Percentiles rank a stretch among this genome's conserved stretches.
These are phyloP conservation scores for Ophiostoma sp. DNA, from an alignment of 2,329 filamentous ascomycete species.

Conservation along the genomic window DNA sequence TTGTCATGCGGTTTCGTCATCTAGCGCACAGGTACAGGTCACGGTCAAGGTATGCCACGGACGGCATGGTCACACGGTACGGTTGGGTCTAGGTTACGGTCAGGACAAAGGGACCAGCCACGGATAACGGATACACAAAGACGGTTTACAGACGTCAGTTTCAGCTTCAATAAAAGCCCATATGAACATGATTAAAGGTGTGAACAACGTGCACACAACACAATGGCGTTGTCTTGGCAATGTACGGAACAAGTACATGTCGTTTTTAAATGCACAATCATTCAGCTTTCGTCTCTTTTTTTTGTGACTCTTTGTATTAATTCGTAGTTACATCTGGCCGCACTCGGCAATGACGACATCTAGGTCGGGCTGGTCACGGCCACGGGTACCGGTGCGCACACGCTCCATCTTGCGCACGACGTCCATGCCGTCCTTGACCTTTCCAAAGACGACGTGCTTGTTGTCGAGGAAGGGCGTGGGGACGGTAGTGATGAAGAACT, in stretches of 20 bases:
- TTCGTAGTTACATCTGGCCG: constrained; percentile 70
- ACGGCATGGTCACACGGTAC: not conserved
- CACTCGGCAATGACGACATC: constrained; percentile 82
- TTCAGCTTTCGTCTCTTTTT: no score
- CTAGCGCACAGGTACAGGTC: not conserved
- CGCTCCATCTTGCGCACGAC: constrained; percentile 89
- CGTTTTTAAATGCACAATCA: no score
- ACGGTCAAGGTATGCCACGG: not conserved
- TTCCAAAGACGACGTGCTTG: constrained; percentile 95
- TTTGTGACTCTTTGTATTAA: not conserved
- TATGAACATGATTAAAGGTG: no score
- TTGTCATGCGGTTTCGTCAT: not conserved
- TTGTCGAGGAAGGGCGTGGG: constrained; percentile 80
- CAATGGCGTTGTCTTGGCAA: no score
- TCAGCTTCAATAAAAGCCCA: not conserved
- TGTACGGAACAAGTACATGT: no score
- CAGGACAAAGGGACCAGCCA: not conserved
- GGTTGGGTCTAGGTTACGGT: not conserved
- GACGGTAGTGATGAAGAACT: constrained; percentile 95
- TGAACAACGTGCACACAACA: no score
- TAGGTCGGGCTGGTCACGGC: constrained; percentile 74
- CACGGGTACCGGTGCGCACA: constrained; percentile 68
- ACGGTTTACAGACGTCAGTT: not conserved
- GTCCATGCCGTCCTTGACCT: constrained; percentile 84
- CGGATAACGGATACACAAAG: not conserved